Evolutionary conservation across 805 yeast species (phyloP), one percentile per base, ranked within the genome.

Genomic region (Zygosaccharomyces lentus): DNA sequence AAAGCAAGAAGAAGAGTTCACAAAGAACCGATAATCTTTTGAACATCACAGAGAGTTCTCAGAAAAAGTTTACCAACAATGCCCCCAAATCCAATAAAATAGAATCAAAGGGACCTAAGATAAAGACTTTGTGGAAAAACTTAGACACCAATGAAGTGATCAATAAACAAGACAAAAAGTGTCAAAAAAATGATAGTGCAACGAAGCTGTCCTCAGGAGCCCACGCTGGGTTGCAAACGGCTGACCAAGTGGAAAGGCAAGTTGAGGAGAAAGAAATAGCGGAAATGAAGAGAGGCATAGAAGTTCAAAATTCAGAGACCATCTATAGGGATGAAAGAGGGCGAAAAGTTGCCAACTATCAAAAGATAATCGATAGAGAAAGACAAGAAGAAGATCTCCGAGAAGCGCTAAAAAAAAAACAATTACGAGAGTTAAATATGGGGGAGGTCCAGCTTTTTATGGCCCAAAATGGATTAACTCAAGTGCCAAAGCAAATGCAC

Each of bases 241-340:
- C 72, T 2, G 71, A 64, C 4, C 66, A 73, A 41, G 69, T 76
- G 6, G 66, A 67, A 15, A 51, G 50, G 6, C 74, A 73, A 37
- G 58, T 70, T 2, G 62, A 61, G 30, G 57, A 42, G 1, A 71
- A 71, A 41, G 66, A 61, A 30, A 51, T 48, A 12, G 46, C 40
- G 13, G 66, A 60, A 23, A 45, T 47, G 29, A 41, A 41, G 48
- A 54, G 49, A 8, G 32, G 42, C 1, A 21, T 15, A 7, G 41
- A 37, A 47, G 54, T 48, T 6, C 31, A 36, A 7, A 45, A 37
- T 7, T 48, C 53, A 7, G 39, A 65, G 34, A 80, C 84, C 0
- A 68, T 79, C 0, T 76, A 75, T 55, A 74, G 93, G 70, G 91
- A 85, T 57, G 66, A 75, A 2, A 58, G 72, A 1, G 95, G 95